phyloP scores from a whole-genome alignment of 768 basidiomycete genomes.

The Phallus indusiatus region DNA sequence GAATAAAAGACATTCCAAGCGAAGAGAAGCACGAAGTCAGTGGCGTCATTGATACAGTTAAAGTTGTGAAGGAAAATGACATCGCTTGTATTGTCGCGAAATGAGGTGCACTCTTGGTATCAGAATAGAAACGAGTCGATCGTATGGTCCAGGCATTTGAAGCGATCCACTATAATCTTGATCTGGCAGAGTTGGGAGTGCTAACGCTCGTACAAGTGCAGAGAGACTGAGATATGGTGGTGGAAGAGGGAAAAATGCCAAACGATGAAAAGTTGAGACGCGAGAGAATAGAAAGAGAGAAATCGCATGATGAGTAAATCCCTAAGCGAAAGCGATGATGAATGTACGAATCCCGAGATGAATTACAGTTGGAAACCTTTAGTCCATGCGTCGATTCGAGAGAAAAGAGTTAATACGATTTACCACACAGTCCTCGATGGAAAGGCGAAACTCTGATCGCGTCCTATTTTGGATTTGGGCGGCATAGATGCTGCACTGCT shows the following conservation, averaged over 20 bases:
- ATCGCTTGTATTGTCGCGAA: too few relatives aligned
- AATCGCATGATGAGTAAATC: not conserved
- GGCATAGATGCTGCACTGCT: not conserved
- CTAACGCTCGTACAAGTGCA: not conserved
- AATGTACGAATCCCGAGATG: not conserved
- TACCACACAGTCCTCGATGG: slow-evolving; percentile 4
- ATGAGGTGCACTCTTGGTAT: not conserved
- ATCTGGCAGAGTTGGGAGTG: not conserved
- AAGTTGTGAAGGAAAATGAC: too few relatives aligned
- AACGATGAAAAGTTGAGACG: not conserved
- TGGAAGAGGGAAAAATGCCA: not conserved
- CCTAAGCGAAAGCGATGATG: not conserved
- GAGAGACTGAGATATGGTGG: too few relatives aligned
- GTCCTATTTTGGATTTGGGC: slow-evolving; percentile 2
- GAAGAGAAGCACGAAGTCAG: too few relatives aligned
- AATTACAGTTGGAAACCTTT: not conserved
- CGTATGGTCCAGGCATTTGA: not conserved
- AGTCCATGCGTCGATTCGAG: not conserved
- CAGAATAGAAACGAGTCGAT: not conserved
- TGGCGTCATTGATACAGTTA: too few relatives aligned
- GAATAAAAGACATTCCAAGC: too few relatives aligned
- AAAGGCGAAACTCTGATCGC: slow-evolving; percentile 4
- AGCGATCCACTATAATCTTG: too few relatives aligned
- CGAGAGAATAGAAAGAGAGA: not conserved
- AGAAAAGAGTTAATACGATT: slow-evolving; percentile 2